Percentiles rank a stretch among this genome's conserved stretches.
phyloP scores from a whole-genome alignment of 352 stramenopile genomes.

The Globisporangium cederbergense region DNA sequence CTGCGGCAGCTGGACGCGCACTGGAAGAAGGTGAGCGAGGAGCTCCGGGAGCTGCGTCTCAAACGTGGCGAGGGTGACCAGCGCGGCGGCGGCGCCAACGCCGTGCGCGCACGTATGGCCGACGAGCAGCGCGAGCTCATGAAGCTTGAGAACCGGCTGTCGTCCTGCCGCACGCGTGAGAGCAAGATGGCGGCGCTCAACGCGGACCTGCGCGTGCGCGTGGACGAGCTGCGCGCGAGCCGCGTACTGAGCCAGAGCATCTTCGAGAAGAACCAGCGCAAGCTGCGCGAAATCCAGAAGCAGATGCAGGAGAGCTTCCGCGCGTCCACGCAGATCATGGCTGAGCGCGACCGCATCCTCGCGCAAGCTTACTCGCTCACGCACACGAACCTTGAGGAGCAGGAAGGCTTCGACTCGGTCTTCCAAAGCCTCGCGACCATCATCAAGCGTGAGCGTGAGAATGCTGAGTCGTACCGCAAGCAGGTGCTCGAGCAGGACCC shows the following conservation, averaged over 20 bases:
- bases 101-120: constrained; percentile 62
- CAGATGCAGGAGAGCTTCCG: constrained; percentile 79
- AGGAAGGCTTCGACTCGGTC: constrained; percentile 72
- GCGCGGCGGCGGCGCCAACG: constrained; percentile 63
- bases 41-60: constrained; percentile 62
- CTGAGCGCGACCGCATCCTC: constrained; percentile 67
- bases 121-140: constrained; percentile 74
- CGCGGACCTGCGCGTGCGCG: constrained; percentile 40
- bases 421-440: constrained; percentile 68
- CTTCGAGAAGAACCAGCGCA: constrained; percentile 80
- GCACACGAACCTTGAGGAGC: constrained; percentile 68
- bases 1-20: constrained; percentile 63
- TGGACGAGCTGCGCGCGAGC: constrained; percentile 62
- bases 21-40: constrained; percentile 62
- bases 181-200: constrained; percentile 73
- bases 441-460: constrained; percentile 73
- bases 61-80: constrained; percentile 72
- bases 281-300: constrained; percentile 66
- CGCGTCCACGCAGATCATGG: constrained; percentile 62
- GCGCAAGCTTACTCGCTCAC: constrained; percentile 66
- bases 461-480: constrained; percentile 72
- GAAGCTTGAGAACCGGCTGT: constrained; percentile 78
- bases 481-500: constrained; percentile 74
- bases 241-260: constrained; percentile 66
- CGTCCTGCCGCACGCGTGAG: constrained; percentile 65